Evolutionary conservation across 495 filamentous ascomycete genomes (phyloP), one percentile per base, ranked within the genome.

Genomic region (Tuber borchii): DNA sequence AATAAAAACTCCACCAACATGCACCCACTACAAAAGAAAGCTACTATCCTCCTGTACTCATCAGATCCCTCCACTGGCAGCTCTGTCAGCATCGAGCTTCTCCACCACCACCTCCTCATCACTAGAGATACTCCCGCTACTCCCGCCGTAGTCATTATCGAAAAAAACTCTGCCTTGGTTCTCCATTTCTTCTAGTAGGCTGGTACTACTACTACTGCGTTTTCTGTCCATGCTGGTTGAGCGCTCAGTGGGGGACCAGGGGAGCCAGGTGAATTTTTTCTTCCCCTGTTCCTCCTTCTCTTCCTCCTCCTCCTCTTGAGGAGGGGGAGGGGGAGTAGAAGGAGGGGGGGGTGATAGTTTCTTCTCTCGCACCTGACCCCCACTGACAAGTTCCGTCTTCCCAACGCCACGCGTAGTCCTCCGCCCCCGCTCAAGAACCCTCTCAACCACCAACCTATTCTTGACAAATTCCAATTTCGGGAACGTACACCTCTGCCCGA

Each of bases 381-480:
- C 43, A 19, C 26, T n/a, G 17, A 12, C 61, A n/a, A 7, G 19
- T 20, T 68, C 56, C 6, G 44, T 31, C 2, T 34, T 43, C 6
- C 70, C 72, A n/a, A 51, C 51, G 14, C 44, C 74, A 69, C 80
- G 74, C 3, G 81, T 82, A 43, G 71, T 65, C 70, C 75, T 72
- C 17, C 95, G 84, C 1, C 94, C 95, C 77, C 87, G 84, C 83
- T 96, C 91, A 78, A 97, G 91, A 31, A 92, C 82, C 68, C 88
- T 86, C 85, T 99, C 95, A 22, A 97, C 88, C 76, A 91, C 92
- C 70, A 97, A 88, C 37, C 95, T 85, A 81, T 99, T 98, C 71
- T 87, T 87, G 72, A 98, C 89, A 83, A 98, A 98, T 78, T 94
- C 90, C 44, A 98, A 86, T 83, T 96, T 97, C 8, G 95, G 92